phyloP scores from a whole-genome alignment of 345 rosid genomes.

The Moricandia moricandioides region DNA sequence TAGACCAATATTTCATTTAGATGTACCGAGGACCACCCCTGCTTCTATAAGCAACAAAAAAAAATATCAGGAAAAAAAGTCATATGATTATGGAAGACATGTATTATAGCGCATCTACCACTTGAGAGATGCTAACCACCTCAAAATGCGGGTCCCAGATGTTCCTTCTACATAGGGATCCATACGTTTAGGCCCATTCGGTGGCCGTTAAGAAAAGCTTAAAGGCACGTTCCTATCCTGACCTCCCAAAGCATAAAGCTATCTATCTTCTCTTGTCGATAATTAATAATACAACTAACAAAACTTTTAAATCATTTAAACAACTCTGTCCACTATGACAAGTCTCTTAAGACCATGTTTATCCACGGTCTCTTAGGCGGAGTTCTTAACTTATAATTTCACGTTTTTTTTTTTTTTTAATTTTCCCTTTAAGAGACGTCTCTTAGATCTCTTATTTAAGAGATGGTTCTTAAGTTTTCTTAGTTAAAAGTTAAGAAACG shows the following conservation, averaged over 20 bases:
- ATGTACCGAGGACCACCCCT: too few species aligned
- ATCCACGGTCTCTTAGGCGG: too few species aligned
- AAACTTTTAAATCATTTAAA: not conserved
- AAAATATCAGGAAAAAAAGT: not conserved
- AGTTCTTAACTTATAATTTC: too few species aligned
- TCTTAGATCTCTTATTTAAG: too few species aligned
- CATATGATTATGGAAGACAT: not conserved
- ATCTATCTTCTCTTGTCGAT: not conserved
- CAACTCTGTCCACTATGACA: not conserved
- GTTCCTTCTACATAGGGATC: not conserved
- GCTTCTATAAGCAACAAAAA: too few species aligned
- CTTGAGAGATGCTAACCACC: conserved; percentile 20
- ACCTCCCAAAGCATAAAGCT: conserved; percentile 11
- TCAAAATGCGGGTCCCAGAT: conserved; percentile 16
- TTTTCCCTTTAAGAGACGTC: too few species aligned
- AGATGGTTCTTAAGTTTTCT: too few species aligned
- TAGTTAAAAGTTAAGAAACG: too few species aligned
- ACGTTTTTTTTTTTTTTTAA: too few species aligned
- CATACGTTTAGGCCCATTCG: conserved; percentile 17
- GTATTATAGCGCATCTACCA: conserved; percentile 7
- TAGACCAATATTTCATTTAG: too few species aligned
- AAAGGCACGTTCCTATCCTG: conserved; percentile 23
- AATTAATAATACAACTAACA: not conserved
- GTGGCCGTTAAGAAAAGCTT: conserved; percentile 16
- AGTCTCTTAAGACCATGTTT: too few species aligned